Percentiles rank a stretch among this genome's conserved stretches.
These are phyloP conservation scores for Populus hybrid DNA, from an alignment of 441 rosid genomes.

Conservation along the genomic window DNA sequence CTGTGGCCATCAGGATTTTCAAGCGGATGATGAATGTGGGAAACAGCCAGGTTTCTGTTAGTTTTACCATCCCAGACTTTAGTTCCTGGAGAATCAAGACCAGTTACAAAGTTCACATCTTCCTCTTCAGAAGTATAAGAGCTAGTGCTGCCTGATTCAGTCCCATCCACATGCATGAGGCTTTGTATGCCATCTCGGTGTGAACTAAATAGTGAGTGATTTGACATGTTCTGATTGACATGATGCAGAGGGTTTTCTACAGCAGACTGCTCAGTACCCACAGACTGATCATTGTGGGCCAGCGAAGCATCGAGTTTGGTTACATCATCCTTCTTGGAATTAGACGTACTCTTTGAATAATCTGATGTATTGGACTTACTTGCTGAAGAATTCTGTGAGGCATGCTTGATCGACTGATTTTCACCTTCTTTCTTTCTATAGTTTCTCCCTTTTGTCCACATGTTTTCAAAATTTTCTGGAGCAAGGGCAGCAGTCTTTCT, in stretches of 20 bases:
- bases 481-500: conserved; percentile 92
- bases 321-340: conserved; percentile 30
- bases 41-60: conserved; percentile 68
- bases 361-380: conserved; percentile 37
- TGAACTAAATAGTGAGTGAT: conserved; percentile 40
- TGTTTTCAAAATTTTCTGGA: conserved; percentile 92
- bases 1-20: conserved; percentile 60
- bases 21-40: conserved; percentile 96
- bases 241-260: conserved; percentile 29
- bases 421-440: conserved; percentile 64
- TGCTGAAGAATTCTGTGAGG: conserved; percentile 41
- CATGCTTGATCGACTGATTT: conserved; percentile 43
- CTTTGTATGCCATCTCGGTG: conserved; percentile 43
- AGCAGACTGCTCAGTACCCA: conserved; percentile 27
- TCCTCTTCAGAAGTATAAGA: conserved; percentile 85
- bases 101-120: conserved; percentile 63
- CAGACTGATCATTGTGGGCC: conserved; percentile 26
- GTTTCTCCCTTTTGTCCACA: conserved; percentile 98
- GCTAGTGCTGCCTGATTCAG: conserved; percentile 55
- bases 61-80: conserved; percentile 98
- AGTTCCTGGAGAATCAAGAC: conserved; percentile 92
- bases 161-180: conserved; percentile 34
- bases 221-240: conserved; percentile 33
- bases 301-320: conserved; percentile 29
- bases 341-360: conserved; percentile 29